These are phyloP conservation scores for Calonectria hongkongensis DNA, from an alignment of 2,329 filamentous ascomycete species.

Conservation along the genomic window DNA sequence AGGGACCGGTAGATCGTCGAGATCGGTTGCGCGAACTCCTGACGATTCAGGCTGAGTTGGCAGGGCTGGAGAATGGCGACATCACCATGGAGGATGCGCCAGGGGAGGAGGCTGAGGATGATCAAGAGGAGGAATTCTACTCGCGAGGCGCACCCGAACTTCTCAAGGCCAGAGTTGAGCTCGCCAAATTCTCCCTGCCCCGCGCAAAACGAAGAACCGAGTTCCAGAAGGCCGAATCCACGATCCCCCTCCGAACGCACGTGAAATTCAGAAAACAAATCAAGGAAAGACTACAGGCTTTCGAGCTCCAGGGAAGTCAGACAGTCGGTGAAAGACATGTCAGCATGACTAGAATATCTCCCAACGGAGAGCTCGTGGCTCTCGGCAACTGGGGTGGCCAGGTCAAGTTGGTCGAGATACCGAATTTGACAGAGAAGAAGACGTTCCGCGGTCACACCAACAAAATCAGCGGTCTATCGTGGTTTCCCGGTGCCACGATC, in stretches of 20 bases:
- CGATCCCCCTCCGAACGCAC: conserved; percentile 90
- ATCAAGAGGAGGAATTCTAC: conserved; percentile 96
- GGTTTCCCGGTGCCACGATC: conserved; percentile 89
- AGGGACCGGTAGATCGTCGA: conserved; percentile 88
- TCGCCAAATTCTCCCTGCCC: conserved; percentile 89
- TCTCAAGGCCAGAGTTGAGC: conserved; percentile 83
- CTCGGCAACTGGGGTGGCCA: conserved; percentile 95
- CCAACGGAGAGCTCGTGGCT: conserved; percentile 87
- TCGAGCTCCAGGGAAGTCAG: conserved; percentile 95
- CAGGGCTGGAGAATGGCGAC: conserved; percentile 73
- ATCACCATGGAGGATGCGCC: conserved; percentile 76
- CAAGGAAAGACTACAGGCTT: conserved; percentile 87
- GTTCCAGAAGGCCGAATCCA: conserved; percentile 86
- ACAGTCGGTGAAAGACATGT: conserved; percentile 93
- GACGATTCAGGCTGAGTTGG: conserved; percentile 81
- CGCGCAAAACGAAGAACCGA: conserved; percentile 85
- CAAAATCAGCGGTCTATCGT: conserved; percentile 91
- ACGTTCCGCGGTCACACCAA: conserved; percentile 89
- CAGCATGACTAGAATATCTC: conserved; percentile 93
- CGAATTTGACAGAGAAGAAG: conserved; percentile 85
- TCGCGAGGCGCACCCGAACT: conserved; percentile 86
- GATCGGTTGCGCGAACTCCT: conserved; percentile 90
- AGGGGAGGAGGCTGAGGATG: conserved; percentile 78
- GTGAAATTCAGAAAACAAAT: conserved; percentile 93
- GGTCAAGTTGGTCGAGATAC: conserved; percentile 89